These are phyloP conservation scores for Rosa persica DNA, from an alignment of 306 rosid genomes.

Conservation along the genomic window DNA sequence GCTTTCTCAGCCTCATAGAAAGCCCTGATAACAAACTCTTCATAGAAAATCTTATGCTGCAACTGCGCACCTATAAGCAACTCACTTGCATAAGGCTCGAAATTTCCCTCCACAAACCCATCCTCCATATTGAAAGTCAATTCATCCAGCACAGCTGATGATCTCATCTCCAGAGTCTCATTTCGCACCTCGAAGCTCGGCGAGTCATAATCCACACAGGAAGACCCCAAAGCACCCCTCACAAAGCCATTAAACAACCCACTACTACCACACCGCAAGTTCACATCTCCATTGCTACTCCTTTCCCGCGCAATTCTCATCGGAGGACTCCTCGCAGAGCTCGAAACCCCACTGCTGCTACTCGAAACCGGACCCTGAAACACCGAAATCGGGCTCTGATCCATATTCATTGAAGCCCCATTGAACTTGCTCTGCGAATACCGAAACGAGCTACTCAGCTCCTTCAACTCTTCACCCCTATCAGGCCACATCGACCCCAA, in stretches of 20 bases:
- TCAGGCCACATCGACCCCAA: conserved; percentile 54
- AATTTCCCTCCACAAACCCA: conserved; percentile 48
- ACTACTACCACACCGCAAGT: conserved; percentile 41
- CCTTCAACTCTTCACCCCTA: conserved; percentile 73
- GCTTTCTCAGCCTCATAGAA: conserved; percentile 94
- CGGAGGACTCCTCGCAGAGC: conserved; percentile 46
- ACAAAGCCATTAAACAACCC: conserved; percentile 79
- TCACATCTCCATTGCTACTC: conserved; percentile 33
- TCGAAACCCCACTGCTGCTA: conserved; percentile 46
- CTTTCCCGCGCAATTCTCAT: conserved; percentile 44
- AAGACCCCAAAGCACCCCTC: conserved; percentile 75
- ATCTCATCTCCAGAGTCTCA: conserved; percentile 38
- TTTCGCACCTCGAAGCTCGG: conserved; percentile 33
- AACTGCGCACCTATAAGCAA: conserved; percentile 77
- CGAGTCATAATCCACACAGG: conserved; percentile 74
- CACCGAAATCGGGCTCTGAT: conserved; percentile 89
- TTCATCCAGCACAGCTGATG: conserved; percentile 57
- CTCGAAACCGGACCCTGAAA: conserved; percentile 85
- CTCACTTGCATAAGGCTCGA: conserved; percentile 73
- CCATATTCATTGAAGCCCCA: conserved; percentile 62
- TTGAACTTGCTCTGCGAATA: conserved; percentile 60
- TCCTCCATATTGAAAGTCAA: conserved; percentile 80
- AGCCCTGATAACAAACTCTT: conserved; percentile 84
- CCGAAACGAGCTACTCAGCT: conserved; percentile 66
- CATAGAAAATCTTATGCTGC: conserved; percentile 74